Evolutionary conservation across 2,329 filamentous ascomycete genomes (phyloP).

Genomic region (Epichloe gansuensis): DNA sequence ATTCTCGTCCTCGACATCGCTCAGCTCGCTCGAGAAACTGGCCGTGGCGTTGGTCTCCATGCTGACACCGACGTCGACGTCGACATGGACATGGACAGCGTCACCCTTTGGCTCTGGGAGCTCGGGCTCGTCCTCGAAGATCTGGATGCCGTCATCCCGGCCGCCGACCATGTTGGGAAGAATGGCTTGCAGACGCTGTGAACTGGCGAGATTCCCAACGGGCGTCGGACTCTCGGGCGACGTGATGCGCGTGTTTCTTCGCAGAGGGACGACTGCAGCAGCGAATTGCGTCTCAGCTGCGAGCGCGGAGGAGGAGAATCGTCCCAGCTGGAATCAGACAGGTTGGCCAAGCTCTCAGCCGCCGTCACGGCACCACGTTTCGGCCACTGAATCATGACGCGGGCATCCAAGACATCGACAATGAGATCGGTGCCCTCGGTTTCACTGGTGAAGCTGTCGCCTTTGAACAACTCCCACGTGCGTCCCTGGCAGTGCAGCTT

Average conservation of each 20-base stretch:
- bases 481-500: conserved; percentile 85
- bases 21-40: conserved; percentile 45
- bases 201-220: conserved; percentile 24
- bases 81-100: background rate
- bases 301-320: conserved; percentile 39
- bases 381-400: conserved; percentile 85
- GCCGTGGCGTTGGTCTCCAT: conserved; percentile 38
- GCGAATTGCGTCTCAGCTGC: conserved; percentile 17
- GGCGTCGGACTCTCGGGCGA: conserved; percentile 64
- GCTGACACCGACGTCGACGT: conserved; percentile 25
- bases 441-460: conserved; percentile 81
- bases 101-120: conserved; percentile 23
- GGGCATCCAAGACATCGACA: conserved; percentile 86
- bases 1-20: conserved; percentile 47
- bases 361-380: conserved; percentile 31
- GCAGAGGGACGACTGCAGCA: conserved; percentile 51
- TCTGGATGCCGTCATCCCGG: conserved; percentile 40
- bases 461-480: conserved; percentile 76
- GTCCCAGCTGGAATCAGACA: conserved; percentile 63
- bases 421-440: conserved; percentile 84
- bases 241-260: conserved; percentile 44
- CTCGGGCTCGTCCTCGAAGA: conserved; percentile 58
- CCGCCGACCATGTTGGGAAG: conserved; percentile 22
- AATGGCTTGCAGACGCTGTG: conserved; percentile 33
- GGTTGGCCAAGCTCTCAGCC: conserved; percentile 32